Evolutionary conservation across 2,329 filamentous ascomycete genomes (phyloP).

Genomic region (Macrophomina phaseolina): DNA sequence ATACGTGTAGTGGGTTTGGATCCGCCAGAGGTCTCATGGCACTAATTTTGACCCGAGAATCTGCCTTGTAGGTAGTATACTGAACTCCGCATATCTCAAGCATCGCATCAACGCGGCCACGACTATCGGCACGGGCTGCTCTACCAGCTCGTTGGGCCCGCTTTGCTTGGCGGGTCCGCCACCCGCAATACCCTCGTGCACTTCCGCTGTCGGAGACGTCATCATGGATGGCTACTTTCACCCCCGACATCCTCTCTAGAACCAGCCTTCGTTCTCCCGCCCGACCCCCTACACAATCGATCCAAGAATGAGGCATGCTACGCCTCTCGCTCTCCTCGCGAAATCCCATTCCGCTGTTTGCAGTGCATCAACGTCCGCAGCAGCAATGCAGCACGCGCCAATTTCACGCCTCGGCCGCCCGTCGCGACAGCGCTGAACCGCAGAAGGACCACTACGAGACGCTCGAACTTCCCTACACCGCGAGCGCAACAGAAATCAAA

Average conservation of each 20-base stretch:
- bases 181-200: slow-evolving; percentile 18
- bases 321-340: slow-evolving; percentile 15
- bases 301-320: slow-evolving; percentile 26
- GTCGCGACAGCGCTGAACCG: slow-evolving; percentile 2
- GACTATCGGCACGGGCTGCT: neutral
- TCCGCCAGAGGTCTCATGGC: too few relatives aligned
- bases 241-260: slow-evolving; percentile 1
- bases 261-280: neutral
- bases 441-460: slow-evolving; percentile 77
- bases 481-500: slow-evolving; percentile 80
- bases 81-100: neutral
- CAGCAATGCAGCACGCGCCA: slow-evolving; percentile 17
- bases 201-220: slow-evolving; percentile 28
- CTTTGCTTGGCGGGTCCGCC: slow-evolving; percentile 15
- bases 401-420: slow-evolving; percentile 23
- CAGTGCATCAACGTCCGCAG: neutral
- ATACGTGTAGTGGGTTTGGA: too few relatives aligned
- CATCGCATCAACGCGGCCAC: neutral
- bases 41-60: neutral
- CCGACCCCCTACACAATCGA: neutral
- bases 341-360: slow-evolving; percentile 4
- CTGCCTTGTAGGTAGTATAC: too few relatives aligned
- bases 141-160: slow-evolving; percentile 11
- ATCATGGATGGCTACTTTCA: slow-evolving; percentile 15
- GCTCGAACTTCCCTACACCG: slow-evolving; percentile 72